Base-by-base conservation (phyloP, 1,284 basidiomycete species). In the Volvariella surrecta region DNA sequence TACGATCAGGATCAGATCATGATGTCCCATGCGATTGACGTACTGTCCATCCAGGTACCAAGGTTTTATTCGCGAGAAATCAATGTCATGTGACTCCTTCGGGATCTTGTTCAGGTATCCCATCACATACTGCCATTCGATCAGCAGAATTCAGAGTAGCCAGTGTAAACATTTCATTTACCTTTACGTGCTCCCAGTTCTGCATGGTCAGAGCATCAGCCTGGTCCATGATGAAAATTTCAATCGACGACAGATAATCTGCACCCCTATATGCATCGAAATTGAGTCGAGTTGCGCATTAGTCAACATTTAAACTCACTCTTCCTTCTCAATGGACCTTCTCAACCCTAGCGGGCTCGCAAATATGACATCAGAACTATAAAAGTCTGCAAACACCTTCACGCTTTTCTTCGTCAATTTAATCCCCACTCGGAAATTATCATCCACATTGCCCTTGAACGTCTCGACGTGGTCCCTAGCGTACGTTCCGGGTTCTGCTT, bases 151-250 rank as follows among this genome's bases (percentile, higher is more conserved):
- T 48, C 37, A 43, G 50, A 19, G 41, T 32, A 16, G 7, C 19
- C 32, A 19, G 18, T 9, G 10, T 24, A 37, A 42, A 13, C 18
- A 39, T 21, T 3, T n/a, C n/a, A 28, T 45, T 13, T 53, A 89
- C 92, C 71, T 94, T 87, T 13, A 95, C 74, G 59, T 99, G 95
- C 42, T 98, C 93, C 96, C 96, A 99, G 57, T 99, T 99, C 67
- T 99, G 95, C 96, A 99, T 99, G 4, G 81, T 76, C 58, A 99
- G 76, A 2, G 89, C 84, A 58, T 99, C 93, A 66, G 90, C 72
- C 54, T 98, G 93, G 60, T 99, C 96, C 7, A 89, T 73, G n/a
- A 98, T 64, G n/a, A 91, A 63, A 11, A 99, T 67, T 61, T 99
- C 96, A 50, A 99, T 89, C 2, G 90, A 95, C 2, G 89, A 89